Percentiles rank a stretch among this genome's conserved stretches.
Conservation (phyloP, 2,329 filamentous ascomycete genomes). For the Alternaria brassicae region DNA sequence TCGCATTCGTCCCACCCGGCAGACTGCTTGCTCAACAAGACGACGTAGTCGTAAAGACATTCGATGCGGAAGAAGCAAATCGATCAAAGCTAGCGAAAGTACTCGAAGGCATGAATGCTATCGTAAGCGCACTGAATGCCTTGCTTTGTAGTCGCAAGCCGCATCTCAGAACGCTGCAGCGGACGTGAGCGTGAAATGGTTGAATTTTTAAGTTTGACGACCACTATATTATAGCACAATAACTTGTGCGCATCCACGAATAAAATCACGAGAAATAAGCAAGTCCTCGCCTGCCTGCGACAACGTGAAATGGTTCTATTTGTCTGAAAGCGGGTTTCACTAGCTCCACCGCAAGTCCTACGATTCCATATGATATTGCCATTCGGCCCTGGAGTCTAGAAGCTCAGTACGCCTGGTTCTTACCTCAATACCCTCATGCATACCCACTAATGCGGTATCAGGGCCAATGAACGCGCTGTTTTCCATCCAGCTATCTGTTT, state of each 20-base stretch:
- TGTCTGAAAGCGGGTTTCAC: constrained; percentile 36
- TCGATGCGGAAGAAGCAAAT: not conserved
- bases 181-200: constrained; percentile 33
- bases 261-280: too few species aligned
- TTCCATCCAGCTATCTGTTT: constrained; percentile 25
- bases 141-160: constrained; percentile 23
- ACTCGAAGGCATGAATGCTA: constrained; percentile 28
- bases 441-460: not conserved
- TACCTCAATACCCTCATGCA: too few species aligned
- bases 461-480: not conserved
- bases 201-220: too few species aligned
- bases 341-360: constrained; percentile 29
- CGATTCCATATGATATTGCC: constrained; percentile 27
- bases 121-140: constrained; percentile 34
- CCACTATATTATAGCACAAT: too few species aligned
- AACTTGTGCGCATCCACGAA: too few species aligned
- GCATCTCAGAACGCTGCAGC: constrained; percentile 34
- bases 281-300: too few species aligned
- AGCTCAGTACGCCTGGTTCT: not conserved
- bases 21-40: not conserved
- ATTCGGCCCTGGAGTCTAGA: constrained; percentile 14
- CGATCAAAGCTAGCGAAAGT: constrained; percentile 13
- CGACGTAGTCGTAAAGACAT: not conserved
- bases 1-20: not conserved
- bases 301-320: constrained; percentile 38